Conservation (phyloP, 192 early-diverging fungal genomes). For the Gorgonomyces haynaldii region DNA sequence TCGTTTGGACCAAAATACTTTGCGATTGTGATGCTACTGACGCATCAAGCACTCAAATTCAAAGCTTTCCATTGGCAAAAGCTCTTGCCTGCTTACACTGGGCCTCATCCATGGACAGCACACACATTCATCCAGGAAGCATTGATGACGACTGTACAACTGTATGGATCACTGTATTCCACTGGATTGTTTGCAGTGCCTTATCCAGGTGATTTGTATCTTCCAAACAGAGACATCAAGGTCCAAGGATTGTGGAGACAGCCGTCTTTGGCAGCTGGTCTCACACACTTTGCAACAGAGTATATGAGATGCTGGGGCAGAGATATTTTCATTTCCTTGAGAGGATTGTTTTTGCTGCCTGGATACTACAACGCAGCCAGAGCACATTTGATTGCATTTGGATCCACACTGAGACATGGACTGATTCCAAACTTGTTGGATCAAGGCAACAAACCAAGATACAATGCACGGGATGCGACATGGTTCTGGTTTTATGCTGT, state of each 20-base stretch:
- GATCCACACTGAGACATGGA: slow-evolving; percentile 82
- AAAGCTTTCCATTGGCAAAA: slow-evolving; percentile 42
- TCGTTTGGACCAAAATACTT: slow-evolving; percentile 93
- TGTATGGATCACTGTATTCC: slow-evolving; percentile 72
- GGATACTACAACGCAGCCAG: slow-evolving; percentile 75
- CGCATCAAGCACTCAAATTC: slow-evolving; percentile 57
- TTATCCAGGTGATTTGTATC: slow-evolving; percentile 12
- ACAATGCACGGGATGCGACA: slow-evolving; percentile 90
- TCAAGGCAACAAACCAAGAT: slow-evolving; percentile 67
- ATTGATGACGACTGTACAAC: slow-evolving; percentile 71
- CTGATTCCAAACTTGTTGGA: slow-evolving; percentile 95
- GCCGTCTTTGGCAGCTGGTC: slow-evolving; percentile 75
- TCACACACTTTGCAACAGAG: slow-evolving; percentile 84
- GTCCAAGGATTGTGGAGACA: not conserved
- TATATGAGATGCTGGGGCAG: slow-evolving; percentile 99
- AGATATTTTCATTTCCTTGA: slow-evolving; percentile 87
- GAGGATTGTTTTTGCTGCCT: slow-evolving; percentile 71
- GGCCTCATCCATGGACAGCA: slow-evolving; percentile 47
- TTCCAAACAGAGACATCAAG: not conserved
- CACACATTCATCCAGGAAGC: slow-evolving; percentile 60
- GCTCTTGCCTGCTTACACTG: slow-evolving; percentile 68
- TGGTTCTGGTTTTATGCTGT: slow-evolving; percentile 94
- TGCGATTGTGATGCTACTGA: slow-evolving; percentile 64
- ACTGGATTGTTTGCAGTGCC: slow-evolving; percentile 61
- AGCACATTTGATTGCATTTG: slow-evolving; percentile 83